Evolutionary conservation across 2,329 filamentous ascomycete species (phyloP), one percentile per base, ranked within the genome.

Genomic region (Leptographium flavum): DNA sequence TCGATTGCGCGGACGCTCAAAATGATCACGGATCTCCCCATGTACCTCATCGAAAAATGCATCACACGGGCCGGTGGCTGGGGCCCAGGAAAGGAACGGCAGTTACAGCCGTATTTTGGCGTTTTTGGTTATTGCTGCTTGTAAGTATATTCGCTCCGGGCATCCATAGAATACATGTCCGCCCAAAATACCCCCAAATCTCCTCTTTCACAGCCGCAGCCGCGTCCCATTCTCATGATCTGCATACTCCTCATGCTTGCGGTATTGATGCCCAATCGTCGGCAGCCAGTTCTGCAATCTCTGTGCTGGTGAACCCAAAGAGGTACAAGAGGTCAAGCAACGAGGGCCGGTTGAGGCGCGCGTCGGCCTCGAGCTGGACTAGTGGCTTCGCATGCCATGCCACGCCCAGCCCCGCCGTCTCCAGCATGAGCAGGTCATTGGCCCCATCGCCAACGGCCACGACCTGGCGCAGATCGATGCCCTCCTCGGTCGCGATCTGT

Each of bases 381-480:
- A 78, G 71, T 2, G 84, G 83, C 67, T 92, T 92, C 10, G 85
- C 86, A 57, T 88, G 85, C 71, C 86, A 88, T 2, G 85, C 85
- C 3, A 92, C 79, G 19, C 85, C 86, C 32, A 90, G 62, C 0
- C 83, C 83, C 0, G 85, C 84, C 40, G 74, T 73, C 9, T 69
- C 71, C 70, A 92, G 77, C 85, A 92, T 92, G 47, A 81, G 67
- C 52, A 92, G 60, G 57, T 92, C 85, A 56, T 92, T 92, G 32
- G 84, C 85, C 7, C 85, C 86, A 59, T 92, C 85, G 5, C 85
- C 85, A 0, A 90, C 76, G 3, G 82, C 83, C 23, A 92, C 66
- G 27, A 79, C 74, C 60, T 87, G 80, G 23, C 76, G 70, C 9
- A 83, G 60, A 3, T 73, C 62, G 41, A 88, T 72, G 1, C 70